Percentiles rank a stretch among this genome's conserved stretches.
These are phyloP conservation scores for Leccinum arenicola DNA, from an alignment of 768 basidiomycete genomes.

Conservation along the genomic window DNA sequence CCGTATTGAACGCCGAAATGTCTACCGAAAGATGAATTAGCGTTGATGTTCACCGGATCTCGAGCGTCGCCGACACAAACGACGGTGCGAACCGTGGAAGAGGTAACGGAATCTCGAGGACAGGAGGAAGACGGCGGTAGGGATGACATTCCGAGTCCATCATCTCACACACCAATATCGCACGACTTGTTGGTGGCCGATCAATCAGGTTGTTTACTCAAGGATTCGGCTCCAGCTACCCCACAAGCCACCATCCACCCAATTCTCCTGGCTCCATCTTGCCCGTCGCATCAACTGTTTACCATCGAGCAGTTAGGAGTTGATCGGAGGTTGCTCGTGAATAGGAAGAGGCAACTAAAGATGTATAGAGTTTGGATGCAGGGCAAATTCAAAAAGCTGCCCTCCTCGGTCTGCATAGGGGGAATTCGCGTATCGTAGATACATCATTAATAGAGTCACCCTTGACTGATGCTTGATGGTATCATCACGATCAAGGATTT, in stretches of 20 bases:
- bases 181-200: background rate
- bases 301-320: conserved; percentile 81
- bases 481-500: background rate
- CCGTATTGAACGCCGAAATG: background rate
- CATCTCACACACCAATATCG: conserved; percentile 7
- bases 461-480: background rate
- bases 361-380: conserved; percentile 99
- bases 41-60: conserved; percentile 73
- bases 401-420: background rate
- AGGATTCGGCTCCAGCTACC: background rate
- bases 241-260: conserved; percentile 33
- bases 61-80: conserved; percentile 35
- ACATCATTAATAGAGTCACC: background rate
- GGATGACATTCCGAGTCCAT: conserved; percentile 1
- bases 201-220: background rate
- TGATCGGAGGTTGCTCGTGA: conserved; percentile 87
- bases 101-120: conserved; percentile 34
- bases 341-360: conserved; percentile 89
- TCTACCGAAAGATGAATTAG: conserved; percentile 62
- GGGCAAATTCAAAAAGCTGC: conserved; percentile 64
- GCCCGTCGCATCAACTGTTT: conserved; percentile 62
- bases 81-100: conserved; percentile 31
- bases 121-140: conserved; percentile 14
- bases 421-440: background rate
- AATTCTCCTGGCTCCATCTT: conserved; percentile 23